A percentile compares a stretch with the other conserved stretches of the same genome.
These are phyloP conservation scores for Blastobotrys petasosporus DNA, from an alignment of 1,139 yeast species.

Conservation along the genomic window DNA sequence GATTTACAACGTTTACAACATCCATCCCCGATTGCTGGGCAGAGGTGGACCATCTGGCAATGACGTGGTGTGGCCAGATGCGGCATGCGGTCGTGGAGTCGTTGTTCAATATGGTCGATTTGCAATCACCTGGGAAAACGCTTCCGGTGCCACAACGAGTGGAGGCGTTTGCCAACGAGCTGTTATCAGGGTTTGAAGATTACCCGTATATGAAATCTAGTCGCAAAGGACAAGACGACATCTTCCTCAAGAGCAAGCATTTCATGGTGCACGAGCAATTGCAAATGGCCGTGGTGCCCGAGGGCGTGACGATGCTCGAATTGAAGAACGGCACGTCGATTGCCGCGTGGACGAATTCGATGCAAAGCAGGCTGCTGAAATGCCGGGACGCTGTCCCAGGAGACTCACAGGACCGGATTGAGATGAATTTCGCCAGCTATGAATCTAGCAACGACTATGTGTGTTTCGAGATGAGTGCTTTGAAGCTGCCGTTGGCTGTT, in stretches of 20 bases:
- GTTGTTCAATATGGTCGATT: conserved; percentile 56
- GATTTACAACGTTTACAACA: conserved; percentile 77
- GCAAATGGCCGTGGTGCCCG: not conserved
- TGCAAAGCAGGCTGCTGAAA: not conserved
- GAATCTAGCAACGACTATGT: not conserved
- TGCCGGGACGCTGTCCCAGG: not conserved
- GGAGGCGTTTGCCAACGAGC: conserved; percentile 5
- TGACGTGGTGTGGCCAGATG: conserved; percentile 94
- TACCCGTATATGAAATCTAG: conserved; percentile 2
- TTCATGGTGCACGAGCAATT: not conserved
- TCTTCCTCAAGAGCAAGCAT: too few species aligned
- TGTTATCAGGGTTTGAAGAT: conserved; percentile 5
- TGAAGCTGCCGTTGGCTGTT: not conserved
- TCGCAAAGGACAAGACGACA: not conserved
- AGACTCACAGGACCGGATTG: not conserved
- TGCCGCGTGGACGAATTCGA: not conserved
- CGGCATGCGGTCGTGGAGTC: conserved; percentile 57
- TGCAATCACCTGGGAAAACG: conserved; percentile 10
- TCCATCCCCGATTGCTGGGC: conserved; percentile 94
- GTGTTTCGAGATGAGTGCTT: not conserved
- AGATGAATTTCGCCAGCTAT: not conserved
- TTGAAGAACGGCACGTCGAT: not conserved
- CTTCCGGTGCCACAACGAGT: conserved; percentile 1
- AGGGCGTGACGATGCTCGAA: not conserved
- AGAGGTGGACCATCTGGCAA: conserved; percentile 89